Percentiles rank a stretch among this genome's conserved stretches.
Evolutionary conservation across 2,329 filamentous ascomycete genomes (phyloP).

Genomic region (Emmonsiellopsis sp.): DNA sequence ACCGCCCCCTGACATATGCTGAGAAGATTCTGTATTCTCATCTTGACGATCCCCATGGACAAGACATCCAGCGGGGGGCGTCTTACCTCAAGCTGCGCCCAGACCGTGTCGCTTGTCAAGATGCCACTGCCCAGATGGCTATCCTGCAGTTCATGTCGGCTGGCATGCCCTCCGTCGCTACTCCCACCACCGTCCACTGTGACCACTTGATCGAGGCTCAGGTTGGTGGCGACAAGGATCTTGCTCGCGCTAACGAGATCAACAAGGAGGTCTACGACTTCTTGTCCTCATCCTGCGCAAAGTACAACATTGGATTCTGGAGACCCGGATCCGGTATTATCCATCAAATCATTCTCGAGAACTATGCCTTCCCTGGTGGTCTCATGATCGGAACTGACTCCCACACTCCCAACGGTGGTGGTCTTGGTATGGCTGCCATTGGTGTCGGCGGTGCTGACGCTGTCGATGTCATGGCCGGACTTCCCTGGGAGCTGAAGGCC

Average conservation of each 20-base stretch:
- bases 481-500: slow-evolving; percentile 97
- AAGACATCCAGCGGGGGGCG: slow-evolving; percentile 90
- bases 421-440: slow-evolving; percentile 88
- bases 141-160: slow-evolving; percentile 99
- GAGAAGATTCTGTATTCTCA: slow-evolving; percentile 99
- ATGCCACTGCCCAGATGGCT: slow-evolving; percentile 99
- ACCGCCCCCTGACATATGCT: slow-evolving; percentile 86
- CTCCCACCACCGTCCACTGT: slow-evolving; percentile 93
- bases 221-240: slow-evolving; percentile 85
- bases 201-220: slow-evolving; percentile 99
- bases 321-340: slow-evolving; percentile 97
- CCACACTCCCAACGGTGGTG: slow-evolving; percentile 94
- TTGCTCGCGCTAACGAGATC: slow-evolving; percentile 79
- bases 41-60: slow-evolving; percentile 89
- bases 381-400: slow-evolving; percentile 96
- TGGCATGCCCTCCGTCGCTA: slow-evolving; percentile 90
- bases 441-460: slow-evolving; percentile 98
- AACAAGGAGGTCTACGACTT: slow-evolving; percentile 99
- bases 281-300: slow-evolving; percentile 83
- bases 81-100: slow-evolving; percentile 96
- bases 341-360: slow-evolving; percentile 96
- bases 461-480: slow-evolving; percentile 94
- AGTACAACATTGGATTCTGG: slow-evolving; percentile 99
- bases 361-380: slow-evolving; percentile 98
- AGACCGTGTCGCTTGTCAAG: slow-evolving; percentile 97